These are phyloP conservation scores for Ceratocystis diversiconidia DNA, from an alignment of 2,329 filamentous ascomycete genomes.

Conservation along the genomic window DNA sequence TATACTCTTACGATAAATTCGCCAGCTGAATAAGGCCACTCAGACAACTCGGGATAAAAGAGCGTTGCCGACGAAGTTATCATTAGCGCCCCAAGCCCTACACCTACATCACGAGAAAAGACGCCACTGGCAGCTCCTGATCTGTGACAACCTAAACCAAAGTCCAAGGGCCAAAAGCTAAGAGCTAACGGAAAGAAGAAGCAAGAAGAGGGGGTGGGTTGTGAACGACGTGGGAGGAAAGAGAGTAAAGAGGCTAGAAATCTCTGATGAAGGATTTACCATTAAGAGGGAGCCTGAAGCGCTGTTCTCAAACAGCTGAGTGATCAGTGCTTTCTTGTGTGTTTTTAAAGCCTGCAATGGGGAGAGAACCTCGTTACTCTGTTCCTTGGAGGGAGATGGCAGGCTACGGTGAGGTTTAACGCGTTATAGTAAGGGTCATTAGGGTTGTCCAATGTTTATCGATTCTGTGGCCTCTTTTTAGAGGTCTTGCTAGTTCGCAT, in stretches of 20 bases:
- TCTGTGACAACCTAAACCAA: neutral
- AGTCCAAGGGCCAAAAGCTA: neutral
- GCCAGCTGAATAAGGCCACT: neutral
- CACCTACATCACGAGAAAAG: neutral
- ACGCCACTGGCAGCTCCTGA: neutral
- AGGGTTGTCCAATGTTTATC: no score
- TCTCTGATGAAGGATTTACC: conserved; percentile 2
- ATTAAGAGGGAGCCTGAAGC: neutral
- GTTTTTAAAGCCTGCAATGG: neutral
- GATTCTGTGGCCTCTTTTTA: no score
- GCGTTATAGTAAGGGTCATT: no score
- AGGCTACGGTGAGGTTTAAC: no score
- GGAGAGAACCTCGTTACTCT: neutral
- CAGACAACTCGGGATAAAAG: neutral
- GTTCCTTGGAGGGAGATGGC: neutral
- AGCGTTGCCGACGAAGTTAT: neutral
- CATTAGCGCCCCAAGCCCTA: neutral
- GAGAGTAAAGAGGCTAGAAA: neutral
- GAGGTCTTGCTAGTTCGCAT: no score
- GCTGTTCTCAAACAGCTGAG: no score
- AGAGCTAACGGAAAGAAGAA: neutral
- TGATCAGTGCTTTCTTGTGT: neutral
- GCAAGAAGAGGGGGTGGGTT: neutral
- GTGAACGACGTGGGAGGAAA: neutral
- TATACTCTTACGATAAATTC: neutral